Evolutionary conservation across 352 stramenopile genomes (phyloP).

Genomic region (Blastocystis hominis): DNA sequence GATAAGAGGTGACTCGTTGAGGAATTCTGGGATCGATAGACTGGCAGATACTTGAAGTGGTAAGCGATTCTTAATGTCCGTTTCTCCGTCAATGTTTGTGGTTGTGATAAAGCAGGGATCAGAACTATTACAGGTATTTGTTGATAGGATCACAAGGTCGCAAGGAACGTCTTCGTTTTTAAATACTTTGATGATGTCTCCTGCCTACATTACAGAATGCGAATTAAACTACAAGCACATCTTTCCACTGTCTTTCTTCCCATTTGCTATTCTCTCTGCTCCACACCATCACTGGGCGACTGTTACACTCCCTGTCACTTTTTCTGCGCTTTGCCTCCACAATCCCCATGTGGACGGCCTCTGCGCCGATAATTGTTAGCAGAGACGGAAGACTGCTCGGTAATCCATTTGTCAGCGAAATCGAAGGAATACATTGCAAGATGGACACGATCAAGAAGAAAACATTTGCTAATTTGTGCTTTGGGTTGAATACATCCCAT

Average conservation of each 20-base stretch:
- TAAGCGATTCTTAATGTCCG: slow-evolving; percentile 8
- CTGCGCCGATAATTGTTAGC: slow-evolving; percentile 44
- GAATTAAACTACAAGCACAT: neutral
- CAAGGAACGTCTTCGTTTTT: slow-evolving; percentile 54
- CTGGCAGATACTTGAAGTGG: neutral
- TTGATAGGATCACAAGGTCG: slow-evolving; percentile 21
- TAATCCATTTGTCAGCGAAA: slow-evolving; percentile 50
- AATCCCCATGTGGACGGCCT: slow-evolving; percentile 54
- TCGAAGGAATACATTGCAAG: slow-evolving; percentile 52
- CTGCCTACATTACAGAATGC: neutral
- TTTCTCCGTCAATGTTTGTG: slow-evolving; percentile 55
- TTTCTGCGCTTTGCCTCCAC: slow-evolving; percentile 23
- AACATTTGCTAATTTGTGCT: slow-evolving; percentile 43
- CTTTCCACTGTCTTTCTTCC: slow-evolving; percentile 25
- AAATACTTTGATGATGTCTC: slow-evolving; percentile 42
- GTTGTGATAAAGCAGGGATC: slow-evolving; percentile 19
- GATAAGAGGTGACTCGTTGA: neutral
- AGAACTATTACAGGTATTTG: neutral
- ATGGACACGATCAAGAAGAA: slow-evolving; percentile 55
- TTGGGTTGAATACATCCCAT: slow-evolving; percentile 59
- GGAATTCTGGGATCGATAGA: neutral
- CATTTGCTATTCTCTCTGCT: neutral
- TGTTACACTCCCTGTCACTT: slow-evolving; percentile 13
- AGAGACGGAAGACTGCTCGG: slow-evolving; percentile 45
- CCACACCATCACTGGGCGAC: neutral